Base-by-base conservation (phyloP, 352 stramenopile genomes). In the Phytophthora meadii region DNA sequence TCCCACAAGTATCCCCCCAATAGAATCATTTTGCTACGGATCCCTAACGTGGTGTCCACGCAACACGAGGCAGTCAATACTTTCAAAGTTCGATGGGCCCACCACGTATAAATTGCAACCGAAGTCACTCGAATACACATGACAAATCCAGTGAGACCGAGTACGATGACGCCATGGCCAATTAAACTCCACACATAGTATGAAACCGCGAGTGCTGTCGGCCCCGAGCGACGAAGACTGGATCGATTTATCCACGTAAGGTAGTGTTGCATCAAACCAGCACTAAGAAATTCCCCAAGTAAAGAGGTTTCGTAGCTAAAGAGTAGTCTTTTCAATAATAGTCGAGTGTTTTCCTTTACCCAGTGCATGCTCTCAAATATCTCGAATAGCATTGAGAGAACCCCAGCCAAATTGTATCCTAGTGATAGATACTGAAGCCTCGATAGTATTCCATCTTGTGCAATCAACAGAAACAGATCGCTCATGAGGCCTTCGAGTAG, bases 391-490 rank as follows among this genome's bases (percentile, higher is more conserved):
- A 71, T 65, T 3, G 52, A 71, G 5, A 74, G 44, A 6, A 77
- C 42, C 0, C 54, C 59, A 9, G 64, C 44, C 19, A 77, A 56
- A 42, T 77, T 77, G 46, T 77, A 77, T 2, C 58, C 59, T 9
- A 77, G 51, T 19, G 68, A 73, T 11, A 73, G 61, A 12, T 68
- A 73, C n/a, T 73, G 58, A 37, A 70, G 9, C 12, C 45, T 61
- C 0, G 69, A 64, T 5, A 49, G 19, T 12, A 62, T 0, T 6
- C 59, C 64, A 9, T 70, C 64, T 11, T 74, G 57, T 2, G 69
- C 61, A 12, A 77, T 74, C 9, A 74, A 39, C 9, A 77, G 17
- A 40, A 77, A 77, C 28, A 77, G 24, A 50, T 77, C 69, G 9
- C 46, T 60, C 69, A 77, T 77, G 1, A 77, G 14, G 1, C 69